phyloP scores from a whole-genome alignment of 352 stramenopile genomes.

The Pythium pectinolyticum region DNA sequence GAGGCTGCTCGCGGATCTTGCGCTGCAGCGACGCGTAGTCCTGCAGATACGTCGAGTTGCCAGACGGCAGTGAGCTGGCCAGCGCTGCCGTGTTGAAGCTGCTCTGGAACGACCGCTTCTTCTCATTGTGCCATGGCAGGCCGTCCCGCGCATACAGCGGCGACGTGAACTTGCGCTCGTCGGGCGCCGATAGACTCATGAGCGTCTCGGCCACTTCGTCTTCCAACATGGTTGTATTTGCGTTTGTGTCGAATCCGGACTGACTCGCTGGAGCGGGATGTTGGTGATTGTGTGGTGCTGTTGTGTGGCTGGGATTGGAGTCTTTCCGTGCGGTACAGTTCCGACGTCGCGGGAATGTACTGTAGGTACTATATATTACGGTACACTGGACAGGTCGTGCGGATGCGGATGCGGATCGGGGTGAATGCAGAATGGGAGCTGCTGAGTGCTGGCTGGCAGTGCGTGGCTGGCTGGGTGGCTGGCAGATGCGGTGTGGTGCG shows the following conservation, averaged over 20 bases:
- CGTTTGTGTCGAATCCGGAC: slow-evolving; percentile 10
- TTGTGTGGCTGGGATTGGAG: background rate
- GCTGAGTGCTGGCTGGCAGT: no score
- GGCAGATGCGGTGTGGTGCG: background rate
- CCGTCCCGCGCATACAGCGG: slow-evolving; percentile 55
- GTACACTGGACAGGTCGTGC: slow-evolving; percentile 7
- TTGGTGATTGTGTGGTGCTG: background rate
- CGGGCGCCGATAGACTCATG: slow-evolving; percentile 76
- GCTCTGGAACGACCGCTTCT: slow-evolving; percentile 55
- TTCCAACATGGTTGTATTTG: slow-evolving; percentile 54
- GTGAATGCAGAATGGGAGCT: slow-evolving; percentile 1
- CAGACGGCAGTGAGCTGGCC: slow-evolving; percentile 52
- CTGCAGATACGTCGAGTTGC: slow-evolving; percentile 51
- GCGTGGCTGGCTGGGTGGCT: background rate
- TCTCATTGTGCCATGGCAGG: slow-evolving; percentile 44
- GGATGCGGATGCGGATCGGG: background rate
- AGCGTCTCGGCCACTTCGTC: slow-evolving; percentile 75
- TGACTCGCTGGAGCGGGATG: no score
- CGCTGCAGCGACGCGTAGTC: slow-evolving; percentile 48
- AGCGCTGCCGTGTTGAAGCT: slow-evolving; percentile 29
- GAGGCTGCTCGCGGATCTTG: slow-evolving; percentile 59
- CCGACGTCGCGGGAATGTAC: no score
- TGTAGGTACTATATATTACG: background rate
- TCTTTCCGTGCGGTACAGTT: no score
- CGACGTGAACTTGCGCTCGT: slow-evolving; percentile 63